A percentile compares a stretch with the other conserved stretches of the same genome.
phyloP scores from a whole-genome alignment of 257 asterid genomes.

The Paraleonurus japonicus region DNA sequence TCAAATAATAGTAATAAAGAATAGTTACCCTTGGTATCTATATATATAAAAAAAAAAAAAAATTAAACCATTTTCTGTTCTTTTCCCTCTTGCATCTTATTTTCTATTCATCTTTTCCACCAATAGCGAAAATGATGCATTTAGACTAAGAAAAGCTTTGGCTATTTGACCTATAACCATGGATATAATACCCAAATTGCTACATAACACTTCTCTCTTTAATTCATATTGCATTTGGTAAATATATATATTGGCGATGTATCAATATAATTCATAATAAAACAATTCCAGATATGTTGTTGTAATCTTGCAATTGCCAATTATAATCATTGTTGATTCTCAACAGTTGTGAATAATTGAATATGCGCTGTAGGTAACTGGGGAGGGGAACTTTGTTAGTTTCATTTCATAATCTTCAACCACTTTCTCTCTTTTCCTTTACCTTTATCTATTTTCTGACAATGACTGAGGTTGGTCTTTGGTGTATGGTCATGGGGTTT shows the following conservation, averaged over 20 bases:
- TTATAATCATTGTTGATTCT: too few species aligned
- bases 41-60: too few species aligned
- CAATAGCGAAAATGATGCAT: background rate
- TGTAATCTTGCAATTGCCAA: too few species aligned
- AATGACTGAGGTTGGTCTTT: background rate
- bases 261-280: background rate
- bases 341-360: too few species aligned
- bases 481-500: background rate
- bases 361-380: background rate
- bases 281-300: background rate
- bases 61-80: background rate
- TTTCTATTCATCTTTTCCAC: background rate
- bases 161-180: background rate
- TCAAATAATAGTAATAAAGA: background rate
- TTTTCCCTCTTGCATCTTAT: background rate
- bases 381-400: background rate
- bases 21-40: background rate
- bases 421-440: background rate
- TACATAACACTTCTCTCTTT: background rate
- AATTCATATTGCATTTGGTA: background rate
- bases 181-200: background rate
- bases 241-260: background rate
- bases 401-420: background rate
- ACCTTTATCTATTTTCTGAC: background rate
- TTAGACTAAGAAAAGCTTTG: background rate